Evolutionary conservation across 164 flowering plant genomes (phyloP).

Genomic region (Macadamia integrifolia): DNA sequence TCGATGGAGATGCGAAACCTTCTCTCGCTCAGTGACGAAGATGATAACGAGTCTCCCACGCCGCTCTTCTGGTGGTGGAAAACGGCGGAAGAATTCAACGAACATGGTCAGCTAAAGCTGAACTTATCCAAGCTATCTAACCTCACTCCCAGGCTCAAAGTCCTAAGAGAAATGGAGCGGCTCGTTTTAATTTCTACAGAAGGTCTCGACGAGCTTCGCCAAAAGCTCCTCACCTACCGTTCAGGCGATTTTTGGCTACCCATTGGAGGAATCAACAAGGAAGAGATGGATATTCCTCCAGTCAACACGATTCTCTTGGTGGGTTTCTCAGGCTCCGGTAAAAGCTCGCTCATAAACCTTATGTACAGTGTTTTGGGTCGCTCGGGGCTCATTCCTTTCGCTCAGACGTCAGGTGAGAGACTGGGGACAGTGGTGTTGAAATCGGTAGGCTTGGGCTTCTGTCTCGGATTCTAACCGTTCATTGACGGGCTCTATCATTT

Average conservation of each 20-base stretch:
- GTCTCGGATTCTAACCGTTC: neutral
- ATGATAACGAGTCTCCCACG: constrained; percentile 22
- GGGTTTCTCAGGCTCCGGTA: constrained; percentile 65
- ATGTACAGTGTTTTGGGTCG: constrained; percentile 78
- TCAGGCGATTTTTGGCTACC: constrained; percentile 77
- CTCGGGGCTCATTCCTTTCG: constrained; percentile 67
- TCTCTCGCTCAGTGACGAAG: constrained; percentile 16
- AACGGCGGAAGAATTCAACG: constrained; percentile 29
- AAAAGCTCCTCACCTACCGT: constrained; percentile 51
- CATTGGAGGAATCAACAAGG: constrained; percentile 59
- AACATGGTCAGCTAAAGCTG: constrained; percentile 22
- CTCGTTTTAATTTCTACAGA: constrained; percentile 46
- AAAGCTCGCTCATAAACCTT: constrained; percentile 68
- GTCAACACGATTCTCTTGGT: constrained; percentile 45
- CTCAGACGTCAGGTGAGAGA: constrained; percentile 55
- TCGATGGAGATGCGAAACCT: constrained; percentile 13
- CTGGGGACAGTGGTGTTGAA: constrained; percentile 14
- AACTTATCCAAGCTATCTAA: constrained; percentile 25
- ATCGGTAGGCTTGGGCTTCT: neutral
- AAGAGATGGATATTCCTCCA: constrained; percentile 58
- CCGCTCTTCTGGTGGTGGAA: constrained; percentile 52
- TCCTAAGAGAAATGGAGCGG: constrained; percentile 72
- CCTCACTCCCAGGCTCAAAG: constrained; percentile 44
- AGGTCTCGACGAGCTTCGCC: constrained; percentile 62
- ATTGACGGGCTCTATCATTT: neutral